A percentile compares a stretch with the other conserved stretches of the same genome.
These are phyloP conservation scores for Ogataea sp. DNA, from an alignment of 805 yeast species.

Conservation along the genomic window DNA sequence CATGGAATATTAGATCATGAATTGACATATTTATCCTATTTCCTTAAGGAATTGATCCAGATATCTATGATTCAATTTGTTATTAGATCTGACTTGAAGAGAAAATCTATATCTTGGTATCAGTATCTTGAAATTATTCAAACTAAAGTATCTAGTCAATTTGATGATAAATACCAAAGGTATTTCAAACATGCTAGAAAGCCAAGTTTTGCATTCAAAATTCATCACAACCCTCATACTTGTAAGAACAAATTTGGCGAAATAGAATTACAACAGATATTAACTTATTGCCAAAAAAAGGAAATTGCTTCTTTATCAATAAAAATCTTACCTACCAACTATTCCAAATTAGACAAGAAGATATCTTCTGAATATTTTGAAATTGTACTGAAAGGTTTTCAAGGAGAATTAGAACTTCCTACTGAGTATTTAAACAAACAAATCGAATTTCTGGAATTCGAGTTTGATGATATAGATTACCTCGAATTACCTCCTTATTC, in stretches of 20 bases:
- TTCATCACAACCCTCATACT: neutral
- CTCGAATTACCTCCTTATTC: neutral
- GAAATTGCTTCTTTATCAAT: neutral
- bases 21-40: neutral
- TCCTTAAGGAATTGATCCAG: neutral
- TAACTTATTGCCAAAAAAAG: neutral
- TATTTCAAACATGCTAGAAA: neutral
- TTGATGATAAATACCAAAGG: neutral
- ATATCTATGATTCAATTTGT: neutral
- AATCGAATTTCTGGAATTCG: neutral
- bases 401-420: neutral
- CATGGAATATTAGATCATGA: neutral
- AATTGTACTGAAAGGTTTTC: neutral
- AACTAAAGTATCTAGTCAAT: neutral
- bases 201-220: neutral
- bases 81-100: neutral
- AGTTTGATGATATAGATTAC: neutral
- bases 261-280: neutral
- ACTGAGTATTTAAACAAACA: neutral
- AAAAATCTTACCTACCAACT: too few species aligned
- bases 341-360: neutral
- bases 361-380: neutral
- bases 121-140: neutral
- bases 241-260: too few species aligned
- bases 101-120: neutral